Conservation (phyloP, 768 basidiomycete species). For the Boletus sensibilis region DNA sequence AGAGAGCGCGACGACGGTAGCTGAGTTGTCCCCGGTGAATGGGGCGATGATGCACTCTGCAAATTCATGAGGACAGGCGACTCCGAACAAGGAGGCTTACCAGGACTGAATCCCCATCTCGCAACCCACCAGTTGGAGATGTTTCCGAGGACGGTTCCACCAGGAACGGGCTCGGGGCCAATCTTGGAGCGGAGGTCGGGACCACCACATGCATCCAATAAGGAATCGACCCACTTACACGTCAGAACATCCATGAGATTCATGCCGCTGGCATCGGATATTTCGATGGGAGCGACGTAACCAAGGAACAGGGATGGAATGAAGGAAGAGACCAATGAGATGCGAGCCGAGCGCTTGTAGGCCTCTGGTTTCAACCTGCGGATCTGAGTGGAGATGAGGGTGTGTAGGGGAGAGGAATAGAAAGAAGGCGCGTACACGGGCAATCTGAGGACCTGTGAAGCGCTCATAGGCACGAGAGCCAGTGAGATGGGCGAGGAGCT, state of each 20-base stretch:
- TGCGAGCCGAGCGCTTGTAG: background rate
- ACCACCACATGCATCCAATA: background rate
- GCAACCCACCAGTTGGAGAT: constrained; percentile 5
- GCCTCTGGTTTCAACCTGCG: background rate
- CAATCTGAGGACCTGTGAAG: constrained; percentile 9
- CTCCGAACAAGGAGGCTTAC: background rate
- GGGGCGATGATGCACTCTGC: constrained; percentile 7
- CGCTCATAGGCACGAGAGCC: constrained; percentile 8
- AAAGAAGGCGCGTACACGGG: background rate
- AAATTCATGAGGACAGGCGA: background rate
- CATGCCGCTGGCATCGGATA: constrained; percentile 8
- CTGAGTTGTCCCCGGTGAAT: constrained; percentile 9
- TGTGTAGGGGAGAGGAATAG: too few species aligned
- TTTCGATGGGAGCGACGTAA: constrained; percentile 7
- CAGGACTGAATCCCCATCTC: constrained; percentile 6
- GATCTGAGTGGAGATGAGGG: background rate
- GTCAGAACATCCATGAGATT: constrained; percentile 9
- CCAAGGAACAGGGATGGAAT: constrained; percentile 6
- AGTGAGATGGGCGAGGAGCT: background rate
- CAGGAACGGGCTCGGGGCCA: constrained; percentile 3
- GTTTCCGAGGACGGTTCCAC: background rate
- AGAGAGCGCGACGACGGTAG: constrained; percentile 7
- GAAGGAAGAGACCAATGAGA: constrained; percentile 6
- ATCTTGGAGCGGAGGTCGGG: constrained; percentile 3
- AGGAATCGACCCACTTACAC: background rate